Conservation (phyloP, 345 rosid species). For the Pistacia vera region DNA sequence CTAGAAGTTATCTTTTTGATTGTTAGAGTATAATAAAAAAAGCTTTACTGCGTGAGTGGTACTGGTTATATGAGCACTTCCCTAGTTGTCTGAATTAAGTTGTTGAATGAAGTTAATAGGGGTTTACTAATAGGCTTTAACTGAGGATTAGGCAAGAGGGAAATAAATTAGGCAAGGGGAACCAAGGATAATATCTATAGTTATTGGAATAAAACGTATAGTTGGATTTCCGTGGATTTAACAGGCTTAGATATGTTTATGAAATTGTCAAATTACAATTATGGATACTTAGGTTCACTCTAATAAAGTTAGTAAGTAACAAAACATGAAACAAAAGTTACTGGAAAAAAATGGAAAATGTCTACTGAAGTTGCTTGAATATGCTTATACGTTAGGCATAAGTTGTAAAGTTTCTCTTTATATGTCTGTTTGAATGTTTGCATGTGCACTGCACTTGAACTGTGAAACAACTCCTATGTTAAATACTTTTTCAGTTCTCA, state of each 20-base stretch:
- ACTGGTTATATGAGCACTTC: not conserved
- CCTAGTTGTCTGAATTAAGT: not conserved
- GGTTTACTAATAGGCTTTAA: not conserved
- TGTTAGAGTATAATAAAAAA: not conserved
- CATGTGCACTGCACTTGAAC: not conserved
- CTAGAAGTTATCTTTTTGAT: not conserved
- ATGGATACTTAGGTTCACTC: not conserved
- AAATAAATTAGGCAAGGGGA: not conserved
- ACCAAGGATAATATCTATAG: not conserved
- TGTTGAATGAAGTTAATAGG: not conserved
- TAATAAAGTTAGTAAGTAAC: not conserved
- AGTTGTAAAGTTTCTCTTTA: slow-evolving; percentile 5
- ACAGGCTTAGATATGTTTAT: not conserved
- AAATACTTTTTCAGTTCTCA: not conserved
- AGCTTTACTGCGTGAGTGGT: not conserved
- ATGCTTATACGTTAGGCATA: not conserved
- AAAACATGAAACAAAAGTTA: too few species aligned
- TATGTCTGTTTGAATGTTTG: not conserved
- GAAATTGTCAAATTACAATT: not conserved
- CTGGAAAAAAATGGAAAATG: not conserved
- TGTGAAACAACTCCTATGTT: too few species aligned
- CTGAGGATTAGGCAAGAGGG: not conserved
- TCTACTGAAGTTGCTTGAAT: not conserved
- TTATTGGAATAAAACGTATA: not conserved
- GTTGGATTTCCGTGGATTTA: not conserved